Evolutionary conservation across 768 basidiomycete species (phyloP), one percentile per base, ranked within the genome.

Genomic region (Wakefieldia striispora): DNA sequence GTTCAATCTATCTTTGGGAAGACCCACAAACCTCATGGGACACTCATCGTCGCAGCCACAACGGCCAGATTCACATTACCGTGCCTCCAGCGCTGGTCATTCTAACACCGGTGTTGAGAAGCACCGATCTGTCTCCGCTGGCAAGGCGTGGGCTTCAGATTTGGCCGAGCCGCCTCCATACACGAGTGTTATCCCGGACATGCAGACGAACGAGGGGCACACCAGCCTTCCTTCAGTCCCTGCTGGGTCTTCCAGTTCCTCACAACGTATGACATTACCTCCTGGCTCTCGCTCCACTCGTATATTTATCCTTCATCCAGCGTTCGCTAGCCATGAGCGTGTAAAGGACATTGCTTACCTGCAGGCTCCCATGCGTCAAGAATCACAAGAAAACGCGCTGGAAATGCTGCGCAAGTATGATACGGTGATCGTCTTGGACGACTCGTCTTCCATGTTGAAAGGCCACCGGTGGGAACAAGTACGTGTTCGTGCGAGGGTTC

Each of bases 371-470:
- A 52, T 68, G 55, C 59, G 60, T 14, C 51, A 47, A 3, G 58
- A 68, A 19, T 68, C 63, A 0, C 54, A 50, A 38, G 68, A 68
- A 46, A 54, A 68, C 12, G 68, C 63, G 1, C 43, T 68, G 1
- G 64, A 75, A 26, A 70, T 64, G 29, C 60, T 83, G 5, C 55
- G 63, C 26, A 62, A 72, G 45, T 84, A 80, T 51, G 73, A 84
- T 47, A 84, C 82, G 0, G 72, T 83, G 11, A 65, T 84, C 38
- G 61, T 85, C 35, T 70, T 86, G 46, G 81, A 83, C 61, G 83
- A 85, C 60, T 84, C 83, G 4, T 63, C 62, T 7, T 83, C 82
- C 3, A 84, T 85, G 83, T 49, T 56, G 16, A 40, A 43, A 5
- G 73, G 72, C 3, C 40, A 43, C 2, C 66, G 69, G 11, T 86